Evolutionary conservation across 768 basidiomycete genomes (phyloP).

Genomic region (Xerocomellus chrysenteron): DNA sequence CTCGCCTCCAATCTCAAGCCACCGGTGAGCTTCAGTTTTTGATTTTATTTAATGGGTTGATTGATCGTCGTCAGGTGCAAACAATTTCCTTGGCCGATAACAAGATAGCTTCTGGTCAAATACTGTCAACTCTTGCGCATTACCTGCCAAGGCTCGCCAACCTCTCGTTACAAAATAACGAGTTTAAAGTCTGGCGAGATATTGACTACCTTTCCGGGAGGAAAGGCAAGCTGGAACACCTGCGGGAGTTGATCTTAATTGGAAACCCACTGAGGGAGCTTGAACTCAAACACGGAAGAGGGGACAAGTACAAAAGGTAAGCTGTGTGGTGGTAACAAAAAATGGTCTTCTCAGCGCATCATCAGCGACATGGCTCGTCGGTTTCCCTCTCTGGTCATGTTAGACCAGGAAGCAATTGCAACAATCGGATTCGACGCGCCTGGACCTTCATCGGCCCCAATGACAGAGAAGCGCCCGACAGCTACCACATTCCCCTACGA

Average conservation of each 20-base stretch:
- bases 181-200: slow-evolving; percentile 67
- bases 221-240: slow-evolving; percentile 55
- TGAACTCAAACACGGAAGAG: slow-evolving; percentile 55
- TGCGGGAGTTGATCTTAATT: slow-evolving; percentile 70
- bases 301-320: slow-evolving; percentile 68
- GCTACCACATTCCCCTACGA: slow-evolving; percentile 77
- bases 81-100: slow-evolving; percentile 86
- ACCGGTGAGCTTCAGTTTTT: slow-evolving; percentile 43
- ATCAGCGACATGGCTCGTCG: slow-evolving; percentile 75
- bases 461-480: slow-evolving; percentile 42
- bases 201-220: slow-evolving; percentile 60
- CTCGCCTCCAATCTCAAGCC: slow-evolving; percentile 78
- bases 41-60: neutral
- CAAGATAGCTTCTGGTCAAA: slow-evolving; percentile 57
- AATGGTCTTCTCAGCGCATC: slow-evolving; percentile 4
- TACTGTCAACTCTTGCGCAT: slow-evolving; percentile 61
- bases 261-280: slow-evolving; percentile 75
- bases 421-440: slow-evolving; percentile 78
- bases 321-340: slow-evolving; percentile 17
- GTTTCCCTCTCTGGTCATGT: slow-evolving; percentile 77
- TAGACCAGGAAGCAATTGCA: slow-evolving; percentile 79
- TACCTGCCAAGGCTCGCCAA: slow-evolving; percentile 81
- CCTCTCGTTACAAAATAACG: slow-evolving; percentile 78
- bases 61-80: slow-evolving; percentile 47
- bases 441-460: slow-evolving; percentile 45